Evolutionary conservation across 129 eudicot species (phyloP).

Genomic region (Lactuca sativa): DNA sequence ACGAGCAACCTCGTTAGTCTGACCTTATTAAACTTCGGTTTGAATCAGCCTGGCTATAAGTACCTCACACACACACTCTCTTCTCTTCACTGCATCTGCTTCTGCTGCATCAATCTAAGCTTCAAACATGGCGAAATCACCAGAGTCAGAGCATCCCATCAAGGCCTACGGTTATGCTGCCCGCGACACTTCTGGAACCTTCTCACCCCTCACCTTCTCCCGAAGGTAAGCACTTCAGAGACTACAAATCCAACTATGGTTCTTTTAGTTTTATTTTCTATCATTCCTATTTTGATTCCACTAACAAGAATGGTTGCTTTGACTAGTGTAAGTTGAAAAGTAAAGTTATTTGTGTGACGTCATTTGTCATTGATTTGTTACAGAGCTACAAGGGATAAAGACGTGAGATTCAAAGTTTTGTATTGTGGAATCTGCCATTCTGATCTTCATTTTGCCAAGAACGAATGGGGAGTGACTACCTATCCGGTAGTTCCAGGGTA

Average conservation of each 20-base stretch:
- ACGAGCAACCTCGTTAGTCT: no score
- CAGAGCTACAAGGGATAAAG: background rate
- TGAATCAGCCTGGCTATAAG: no score
- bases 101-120: no score
- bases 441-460: background rate
- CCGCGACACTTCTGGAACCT: background rate
- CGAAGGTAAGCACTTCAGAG: background rate
- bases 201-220: conserved; percentile 8
- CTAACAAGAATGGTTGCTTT: no score
- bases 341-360: no score
- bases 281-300: no score
- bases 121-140: conserved; percentile 7
- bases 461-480: background rate
- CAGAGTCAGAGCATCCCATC: background rate
- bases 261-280: no score
- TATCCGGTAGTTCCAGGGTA: conserved; percentile 2
- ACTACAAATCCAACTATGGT: no score
- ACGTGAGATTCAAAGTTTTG: background rate
- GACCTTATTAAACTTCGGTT: no score
- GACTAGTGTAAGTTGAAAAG: no score
- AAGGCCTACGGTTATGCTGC: conserved; percentile 4
- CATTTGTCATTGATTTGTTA: background rate
- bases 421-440: background rate
- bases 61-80: no score
- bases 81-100: no score